Evolutionary conservation across 495 filamentous ascomycete species (phyloP), one percentile per base, ranked within the genome.

Genomic region (Trichoderma parareesei): DNA sequence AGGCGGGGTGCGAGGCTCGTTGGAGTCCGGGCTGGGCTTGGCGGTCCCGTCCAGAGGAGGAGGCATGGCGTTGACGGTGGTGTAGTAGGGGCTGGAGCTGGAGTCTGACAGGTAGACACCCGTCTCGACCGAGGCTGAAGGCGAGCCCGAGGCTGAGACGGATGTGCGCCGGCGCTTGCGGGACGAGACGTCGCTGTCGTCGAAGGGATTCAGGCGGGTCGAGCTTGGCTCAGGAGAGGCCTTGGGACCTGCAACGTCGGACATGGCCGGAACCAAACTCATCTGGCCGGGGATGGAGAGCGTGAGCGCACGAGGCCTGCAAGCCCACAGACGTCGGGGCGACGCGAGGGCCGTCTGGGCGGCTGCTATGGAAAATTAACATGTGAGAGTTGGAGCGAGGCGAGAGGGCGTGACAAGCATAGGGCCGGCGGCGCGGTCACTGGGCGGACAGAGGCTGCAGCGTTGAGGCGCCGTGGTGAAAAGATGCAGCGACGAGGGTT

Each of bases 221-320:
- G 82, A 83, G 77, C 81, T 79, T 74, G 81, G 80, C 78, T 85
- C 82, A 70, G 81, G 84, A 69, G 82, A 85, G 73, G 77, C 74
- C 67, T 81, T 80, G 76, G 81, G 81, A 76, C 83, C 80, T 79
- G 75, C 78, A 72, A 76, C 73, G 71, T 80, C 77, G 76, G 80
- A 74, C 67, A 72, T 67, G 68, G 71, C 73, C 74, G 78, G 71
- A 72, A 78, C 75, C 72, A 76, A 76, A 77, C 81, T 82, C 82
- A 85, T 85, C 78, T 78, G 79, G 70, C 67, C 73, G 71, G 69
- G 68, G 70, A 67, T 62, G 63, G 64, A 64, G 66, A 49, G 35
- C 27, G 60, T 62, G 18, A 66, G 48, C 61, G 66, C 63, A 63
- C 60, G 63, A 69, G 67, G 69, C 67, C 69, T 70, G 68, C 66